Evolutionary conservation across 1,284 basidiomycete species (phyloP), one percentile per base, ranked within the genome.

Genomic region (Puccinia hordei): DNA sequence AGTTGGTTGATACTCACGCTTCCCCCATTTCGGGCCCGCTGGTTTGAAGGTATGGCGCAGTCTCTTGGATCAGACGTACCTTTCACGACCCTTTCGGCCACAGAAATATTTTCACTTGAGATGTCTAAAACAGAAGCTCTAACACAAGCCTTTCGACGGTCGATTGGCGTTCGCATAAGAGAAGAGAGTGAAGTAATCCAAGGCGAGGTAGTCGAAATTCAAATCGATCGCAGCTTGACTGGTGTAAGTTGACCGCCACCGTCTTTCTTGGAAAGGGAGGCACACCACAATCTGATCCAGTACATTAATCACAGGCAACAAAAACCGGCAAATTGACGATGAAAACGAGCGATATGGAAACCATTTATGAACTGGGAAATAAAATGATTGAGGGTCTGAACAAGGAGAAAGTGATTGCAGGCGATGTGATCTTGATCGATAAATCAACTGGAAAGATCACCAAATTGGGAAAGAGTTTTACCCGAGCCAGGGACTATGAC

Each of bases 331-430:
- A 98, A 85, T 87, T 99, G 81, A 98, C 96, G 0, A 92, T 99
- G 85, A 99, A 99, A 87, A 98, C 95, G 13, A 98, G 95, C 5
- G 96, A 99, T 86, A 99, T 99, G 96, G 96, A 99, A 88, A 99
- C 96, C 19, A 93, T 99, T 59, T 99, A 99, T 86, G 97, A 99
- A 87, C 89, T 99, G 24, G 97, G 97, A 12, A 95, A 92, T 81
- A 99, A 99, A 89, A 99, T 99, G 97, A 98, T 99, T 82, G 96
- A 99, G 84, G 91, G 95, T 10, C 87, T 99, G 57, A 92, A 94
- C 72, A 97, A 96, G 86, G 95, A 99, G 88, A 99, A 98, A 85
- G 93, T 99, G 19, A 89, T 95, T 2, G 96, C 96, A 0, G 96
- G 97, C 41, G 96, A 99, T 84, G 92, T 99, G 17, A 92, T 99